phyloP scores from a whole-genome alignment of 495 filamentous ascomycete species.

The Geoglossum glabrum region DNA sequence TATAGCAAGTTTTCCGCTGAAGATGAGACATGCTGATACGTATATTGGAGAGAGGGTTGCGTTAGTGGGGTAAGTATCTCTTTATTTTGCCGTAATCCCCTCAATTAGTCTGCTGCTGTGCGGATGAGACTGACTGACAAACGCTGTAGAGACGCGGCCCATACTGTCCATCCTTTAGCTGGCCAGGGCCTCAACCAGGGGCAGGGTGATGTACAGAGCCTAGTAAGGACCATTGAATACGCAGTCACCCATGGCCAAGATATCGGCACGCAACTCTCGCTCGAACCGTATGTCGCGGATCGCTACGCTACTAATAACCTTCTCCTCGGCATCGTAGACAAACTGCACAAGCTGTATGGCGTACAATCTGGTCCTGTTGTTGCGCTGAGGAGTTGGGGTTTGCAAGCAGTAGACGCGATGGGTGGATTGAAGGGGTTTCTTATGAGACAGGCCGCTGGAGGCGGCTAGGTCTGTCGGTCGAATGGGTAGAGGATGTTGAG shows the following conservation, averaged over 20 bases:
- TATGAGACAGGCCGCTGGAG: slow-evolving; percentile 74
- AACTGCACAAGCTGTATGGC: slow-evolving; percentile 82
- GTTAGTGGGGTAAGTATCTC: slow-evolving; percentile 37
- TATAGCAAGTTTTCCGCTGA: slow-evolving; percentile 79
- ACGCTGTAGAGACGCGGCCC: slow-evolving; percentile 49
- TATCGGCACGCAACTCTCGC: slow-evolving; percentile 46
- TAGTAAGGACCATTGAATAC: slow-evolving; percentile 51
- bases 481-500: too few species aligned
- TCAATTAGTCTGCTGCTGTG: too few species aligned
- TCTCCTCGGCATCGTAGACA: slow-evolving; percentile 74
- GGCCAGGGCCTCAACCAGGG: slow-evolving; percentile 93
- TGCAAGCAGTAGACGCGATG: slow-evolving; percentile 58
- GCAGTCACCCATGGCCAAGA: slow-evolving; percentile 72
- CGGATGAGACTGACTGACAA: not conserved
- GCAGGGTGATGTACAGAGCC: slow-evolving; percentile 61
- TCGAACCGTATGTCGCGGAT: slow-evolving; percentile 62
- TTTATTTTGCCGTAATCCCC: too few species aligned
- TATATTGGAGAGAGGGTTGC: slow-evolving; percentile 80
- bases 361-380: slow-evolving; percentile 47
- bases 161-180: slow-evolving; percentile 83
- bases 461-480: too few species aligned
- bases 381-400: slow-evolving; percentile 51
- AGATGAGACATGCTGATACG: slow-evolving; percentile 73
- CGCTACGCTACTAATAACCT: slow-evolving; percentile 68
- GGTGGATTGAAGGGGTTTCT: slow-evolving; percentile 62